These are phyloP conservation scores for Clonostachys chloroleuca DNA, from an alignment of 2,329 filamentous ascomycete species.

Conservation along the genomic window DNA sequence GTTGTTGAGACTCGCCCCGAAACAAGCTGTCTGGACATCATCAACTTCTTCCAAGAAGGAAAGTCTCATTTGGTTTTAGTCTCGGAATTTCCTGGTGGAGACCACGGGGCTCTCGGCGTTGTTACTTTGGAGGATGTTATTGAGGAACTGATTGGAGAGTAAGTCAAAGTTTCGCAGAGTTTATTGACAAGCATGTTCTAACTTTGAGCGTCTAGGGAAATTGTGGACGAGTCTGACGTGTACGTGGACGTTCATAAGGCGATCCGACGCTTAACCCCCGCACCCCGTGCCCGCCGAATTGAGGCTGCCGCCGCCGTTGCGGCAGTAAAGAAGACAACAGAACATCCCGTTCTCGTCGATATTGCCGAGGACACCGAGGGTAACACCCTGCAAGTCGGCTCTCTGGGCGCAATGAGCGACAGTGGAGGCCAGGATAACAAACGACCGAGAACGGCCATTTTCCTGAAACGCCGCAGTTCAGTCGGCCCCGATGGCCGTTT, in stretches of 20 bases:
- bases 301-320: constrained; percentile 25
- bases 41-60: constrained; percentile 99
- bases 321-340: constrained; percentile 20
- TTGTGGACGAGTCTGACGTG: constrained; percentile 97
- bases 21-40: constrained; percentile 95
- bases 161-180: constrained; percentile 31
- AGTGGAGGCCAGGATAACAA: constrained; percentile 29
- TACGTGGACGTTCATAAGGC: constrained; percentile 98
- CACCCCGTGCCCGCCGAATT: constrained; percentile 65
- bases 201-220: constrained; percentile 60
- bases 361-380: constrained; percentile 36
- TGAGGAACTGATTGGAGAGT: constrained; percentile 97
- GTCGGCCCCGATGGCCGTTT: constrained; percentile 47
- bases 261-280: constrained; percentile 81
- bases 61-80: constrained; percentile 99
- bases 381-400: constrained; percentile 20
- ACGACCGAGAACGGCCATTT: constrained; percentile 48
- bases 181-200: constrained; percentile 10
- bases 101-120: constrained; percentile 85
- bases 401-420: constrained; percentile 30
- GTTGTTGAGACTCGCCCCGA: constrained; percentile 92
- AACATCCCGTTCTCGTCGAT: constrained; percentile 22
- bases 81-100: constrained; percentile 83
- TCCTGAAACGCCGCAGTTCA: constrained; percentile 56
- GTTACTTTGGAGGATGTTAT: constrained; percentile 98